These are phyloP conservation scores for Schwanniomyces vanrijiae DNA, from an alignment of 805 yeast species.

Conservation along the genomic window DNA sequence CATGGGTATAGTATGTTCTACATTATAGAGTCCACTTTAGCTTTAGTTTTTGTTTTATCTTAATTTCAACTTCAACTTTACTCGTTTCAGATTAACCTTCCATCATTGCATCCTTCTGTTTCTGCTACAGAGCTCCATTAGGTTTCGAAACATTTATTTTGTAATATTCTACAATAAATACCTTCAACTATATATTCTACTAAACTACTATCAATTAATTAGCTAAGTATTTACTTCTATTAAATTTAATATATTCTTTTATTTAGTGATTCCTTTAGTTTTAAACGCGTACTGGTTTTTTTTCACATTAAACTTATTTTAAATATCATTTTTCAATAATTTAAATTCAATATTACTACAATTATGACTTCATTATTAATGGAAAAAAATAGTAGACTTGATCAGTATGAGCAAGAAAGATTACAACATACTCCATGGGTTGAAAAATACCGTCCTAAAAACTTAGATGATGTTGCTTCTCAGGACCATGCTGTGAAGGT, in stretches of 20 bases:
- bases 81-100: too few relatives aligned
- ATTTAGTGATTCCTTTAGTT: background rate
- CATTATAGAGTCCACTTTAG: background rate
- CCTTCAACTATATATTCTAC: background rate
- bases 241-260: background rate
- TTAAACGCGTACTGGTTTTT: background rate
- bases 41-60: too few relatives aligned
- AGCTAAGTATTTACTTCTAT: background rate
- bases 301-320: background rate
- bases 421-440: conserved; percentile 81
- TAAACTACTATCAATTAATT: background rate
- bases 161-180: background rate
- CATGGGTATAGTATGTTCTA: background rate
- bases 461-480: conserved; percentile 82
- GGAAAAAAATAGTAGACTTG: conserved; percentile 4
- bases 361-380: conserved; percentile 7
- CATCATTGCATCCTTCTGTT: background rate
- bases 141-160: background rate
- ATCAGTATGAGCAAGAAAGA: conserved; percentile 39
- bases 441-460: conserved; percentile 89
- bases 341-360: background rate
- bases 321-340: background rate
- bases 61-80: too few relatives aligned
- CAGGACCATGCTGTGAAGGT: conserved; percentile 89
- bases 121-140: background rate